Evolutionary conservation across 2,329 filamentous ascomycete species (phyloP), one percentile per base, ranked within the genome.

Genomic region (Fusarium pseudoanthophilum): DNA sequence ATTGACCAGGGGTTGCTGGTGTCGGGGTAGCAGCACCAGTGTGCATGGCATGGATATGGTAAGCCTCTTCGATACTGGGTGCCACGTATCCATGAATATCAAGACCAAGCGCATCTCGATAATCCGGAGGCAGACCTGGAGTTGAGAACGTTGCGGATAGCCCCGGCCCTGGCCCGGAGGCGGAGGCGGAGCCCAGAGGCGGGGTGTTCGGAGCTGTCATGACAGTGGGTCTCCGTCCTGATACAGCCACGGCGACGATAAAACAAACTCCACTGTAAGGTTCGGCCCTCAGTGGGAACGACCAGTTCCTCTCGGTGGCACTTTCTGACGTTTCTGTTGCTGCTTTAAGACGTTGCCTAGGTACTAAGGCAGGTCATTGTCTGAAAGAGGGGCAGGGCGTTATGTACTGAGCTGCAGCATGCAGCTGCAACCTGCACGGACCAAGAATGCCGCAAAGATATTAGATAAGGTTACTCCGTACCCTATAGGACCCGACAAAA

Each of bases 1-100:
- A 88, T 69, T 85, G 86, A 11, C 83, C 83, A 39, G 64, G 40
- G 18, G 63, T 67, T 37, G 48, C 20, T 20, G 48, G 39, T 18
- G 60, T 40, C 37, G 30, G 21, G n/a, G 62, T 48, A 42, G 49
- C 53, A 60, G 42, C 15, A 24, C 49, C 58, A 21, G 20, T 65
- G 14, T 74, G 63, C 15, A 49, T 40, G 21, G 49, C 21, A 20
- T 66, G 51, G 26, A 69, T 52, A 11, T 69, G 73, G 56, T 78
- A 79, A 7, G 68, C 49, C 24, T 71, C 68, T 49, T 71, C 75
- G 14, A 78, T 56, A 15, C 40, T 48, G 11, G 69, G 65, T 8
- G 64, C 11, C 26, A 62, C 60, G 26, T 77, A 78, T 20, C 65
- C 71, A 9, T 73, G 65, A 13, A 76, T 58, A 5, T 57, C 67